Evolutionary conservation across 73 alveolate species (phyloP), one percentile per base, ranked within the genome.

Genomic region (Uronychia binucleata): DNA sequence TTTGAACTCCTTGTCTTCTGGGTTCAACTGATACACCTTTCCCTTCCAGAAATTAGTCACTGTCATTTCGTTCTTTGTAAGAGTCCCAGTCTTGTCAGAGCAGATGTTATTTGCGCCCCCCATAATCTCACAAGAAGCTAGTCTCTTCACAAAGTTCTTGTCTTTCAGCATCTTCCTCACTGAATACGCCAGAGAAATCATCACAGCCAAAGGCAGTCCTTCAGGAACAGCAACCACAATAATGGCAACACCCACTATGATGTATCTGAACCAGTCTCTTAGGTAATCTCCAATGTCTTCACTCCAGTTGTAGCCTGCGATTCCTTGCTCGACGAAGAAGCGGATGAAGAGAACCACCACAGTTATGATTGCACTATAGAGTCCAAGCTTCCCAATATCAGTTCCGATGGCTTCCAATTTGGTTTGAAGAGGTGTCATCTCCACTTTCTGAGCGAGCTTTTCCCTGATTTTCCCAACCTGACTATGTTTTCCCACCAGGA

Each of bases 401-500:
- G 91, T 94, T 0, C 98, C 99, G 57, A 97, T 96, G 29, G 94
- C 96, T 75, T 95, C 97, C 78, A 97, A 88, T 91, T 97, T 97
- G 88, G 89, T 92, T 88, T 96, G 93, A 28, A 97, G 95, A n/a
- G 99, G 99, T 5, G 99, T 94, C 74, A 84, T 87, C 77, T 91
- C 93, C 30, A 83, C 32, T 84, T 80, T 58, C 67, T 84, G 30
- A 33, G 78, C 95, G 25, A 83, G 84, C 27, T 74, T 75, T 8
- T 34, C 84, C 77, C n/a, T 58, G 57, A 83, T 83, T 33, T 83
- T 74, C 19, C 97, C 97, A 0, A 88, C 97, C 77, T 93, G 85
- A 92, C 93, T 89, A 74, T 74, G 33, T 33, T 80, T 90, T 79
- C 97, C 97, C 27, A 92, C 93, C 29, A 92, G 92, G 26, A 81